Evolutionary conservation across 352 stramenopile genomes (phyloP).

Genomic region (Phytophthora tubulina): DNA sequence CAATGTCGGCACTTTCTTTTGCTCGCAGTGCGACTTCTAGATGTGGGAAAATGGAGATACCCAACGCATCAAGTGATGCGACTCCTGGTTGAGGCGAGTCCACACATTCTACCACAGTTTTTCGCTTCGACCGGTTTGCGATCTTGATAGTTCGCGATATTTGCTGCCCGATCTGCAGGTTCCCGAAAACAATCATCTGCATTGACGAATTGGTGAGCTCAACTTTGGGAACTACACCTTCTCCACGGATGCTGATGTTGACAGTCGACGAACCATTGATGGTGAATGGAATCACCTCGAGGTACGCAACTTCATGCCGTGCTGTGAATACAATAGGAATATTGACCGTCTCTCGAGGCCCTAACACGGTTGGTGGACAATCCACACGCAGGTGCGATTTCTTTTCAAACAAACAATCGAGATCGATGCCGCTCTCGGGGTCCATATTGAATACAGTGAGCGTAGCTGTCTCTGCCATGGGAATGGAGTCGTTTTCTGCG

Average conservation of each 20-base stretch:
- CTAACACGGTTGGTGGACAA: constrained; percentile 84
- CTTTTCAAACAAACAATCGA: constrained; percentile 93
- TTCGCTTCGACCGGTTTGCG: constrained; percentile 88
- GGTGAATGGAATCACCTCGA: constrained; percentile 91
- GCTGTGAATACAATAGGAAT: constrained; percentile 91
- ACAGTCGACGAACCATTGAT: constrained; percentile 91
- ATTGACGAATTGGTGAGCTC: constrained; percentile 92
- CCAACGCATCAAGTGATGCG: constrained; percentile 48
- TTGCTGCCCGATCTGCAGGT: constrained; percentile 85
- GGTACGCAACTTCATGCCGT: constrained; percentile 81
- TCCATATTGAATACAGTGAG: constrained; percentile 92
- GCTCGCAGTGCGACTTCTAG: constrained; percentile 73
- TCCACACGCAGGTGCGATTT: constrained; percentile 88
- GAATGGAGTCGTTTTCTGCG: constrained; percentile 70
- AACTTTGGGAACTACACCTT: constrained; percentile 82
- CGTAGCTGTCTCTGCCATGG: constrained; percentile 59
- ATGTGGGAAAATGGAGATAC: constrained; percentile 76
- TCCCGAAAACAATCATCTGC: constrained; percentile 84
- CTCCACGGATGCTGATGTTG: constrained; percentile 74
- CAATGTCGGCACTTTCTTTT: constrained; percentile 80
- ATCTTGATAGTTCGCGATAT: constrained; percentile 78
- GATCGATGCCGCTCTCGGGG: constrained; percentile 71
- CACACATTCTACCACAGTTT: constrained; percentile 71
- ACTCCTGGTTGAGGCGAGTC: constrained; percentile 38
- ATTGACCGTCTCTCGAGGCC: constrained; percentile 76